Evolutionary conservation across 2,329 filamentous ascomycete species (phyloP).

Genomic region (Alternaria panax): DNA sequence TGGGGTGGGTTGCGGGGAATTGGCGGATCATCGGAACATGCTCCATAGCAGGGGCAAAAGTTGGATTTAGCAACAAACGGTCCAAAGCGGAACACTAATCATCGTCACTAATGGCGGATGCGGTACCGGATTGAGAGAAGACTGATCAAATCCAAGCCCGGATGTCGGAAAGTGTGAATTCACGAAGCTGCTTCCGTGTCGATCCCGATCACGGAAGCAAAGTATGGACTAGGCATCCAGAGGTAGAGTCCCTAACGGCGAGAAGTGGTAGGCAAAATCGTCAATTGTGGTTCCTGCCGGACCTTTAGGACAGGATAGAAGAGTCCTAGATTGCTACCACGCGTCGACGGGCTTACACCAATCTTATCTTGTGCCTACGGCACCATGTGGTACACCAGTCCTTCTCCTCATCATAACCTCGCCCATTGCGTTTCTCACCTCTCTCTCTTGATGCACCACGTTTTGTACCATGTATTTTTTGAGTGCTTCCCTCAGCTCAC

Average conservation of each 20-base stretch:
- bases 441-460: slow-evolving; percentile 73
- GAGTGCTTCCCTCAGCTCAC: slow-evolving; percentile 72
- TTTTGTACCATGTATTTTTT: slow-evolving; percentile 90
- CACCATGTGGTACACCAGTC: slow-evolving; percentile 68
- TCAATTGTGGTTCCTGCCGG: background rate
- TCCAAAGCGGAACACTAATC: background rate
- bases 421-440: slow-evolving; percentile 81
- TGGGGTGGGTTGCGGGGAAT: slow-evolving; percentile 9
- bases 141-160: background rate
- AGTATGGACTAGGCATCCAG: background rate
- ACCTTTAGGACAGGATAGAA: background rate
- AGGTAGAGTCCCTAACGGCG: background rate
- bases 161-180: background rate
- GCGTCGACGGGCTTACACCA: background rate
- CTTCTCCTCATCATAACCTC: slow-evolving; percentile 70
- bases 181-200: background rate
- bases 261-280: background rate
- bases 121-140: background rate
- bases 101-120: background rate
- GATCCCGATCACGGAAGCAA: background rate
- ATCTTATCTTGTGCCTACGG: slow-evolving; percentile 41
- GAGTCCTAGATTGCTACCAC: background rate
- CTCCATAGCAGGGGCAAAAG: slow-evolving; percentile 1
- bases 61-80: background rate
- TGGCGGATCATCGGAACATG: slow-evolving; percentile 5